A percentile compares a stretch with the other conserved stretches of the same genome.
These are phyloP conservation scores for Myriosclerotinia curreyana DNA, from an alignment of 2,329 filamentous ascomycete genomes.

Conservation along the genomic window DNA sequence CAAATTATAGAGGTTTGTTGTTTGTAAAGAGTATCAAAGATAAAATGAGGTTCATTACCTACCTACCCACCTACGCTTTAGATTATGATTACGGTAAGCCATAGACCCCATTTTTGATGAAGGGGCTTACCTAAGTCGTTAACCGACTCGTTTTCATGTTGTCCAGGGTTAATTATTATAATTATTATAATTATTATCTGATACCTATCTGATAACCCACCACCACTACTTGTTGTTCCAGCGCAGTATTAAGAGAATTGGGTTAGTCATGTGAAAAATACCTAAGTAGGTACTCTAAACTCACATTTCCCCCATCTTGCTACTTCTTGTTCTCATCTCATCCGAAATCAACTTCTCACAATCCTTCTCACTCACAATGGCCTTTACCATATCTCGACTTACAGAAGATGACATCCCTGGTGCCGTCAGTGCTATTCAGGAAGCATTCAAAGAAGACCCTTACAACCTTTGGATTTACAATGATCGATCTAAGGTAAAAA, in stretches of 20 bases:
- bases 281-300: background rate
- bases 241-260: no score
- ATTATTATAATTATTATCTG: no score
- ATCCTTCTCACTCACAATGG: constrained; percentile 45
- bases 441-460: constrained; percentile 63
- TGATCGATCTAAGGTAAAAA: constrained; percentile 50
- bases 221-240: no score
- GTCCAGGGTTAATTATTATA: no score
- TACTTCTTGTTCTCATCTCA: background rate
- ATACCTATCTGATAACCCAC: no score
- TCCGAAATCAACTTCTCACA: constrained; percentile 7
- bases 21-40: no score
- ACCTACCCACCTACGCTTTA: no score
- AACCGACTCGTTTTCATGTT: no score
- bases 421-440: constrained; percentile 62
- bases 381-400: constrained; percentile 55
- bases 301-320: background rate
- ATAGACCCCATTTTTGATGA: no score
- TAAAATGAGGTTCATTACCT: no score
- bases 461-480: constrained; percentile 64
- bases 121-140: no score
- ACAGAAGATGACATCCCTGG: constrained; percentile 59
- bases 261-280: background rate
- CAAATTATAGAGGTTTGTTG: background rate
- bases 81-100: no score